phyloP scores from a whole-genome alignment of 176 grass and related monocot species.

The Tuctoria greenei region DNA sequence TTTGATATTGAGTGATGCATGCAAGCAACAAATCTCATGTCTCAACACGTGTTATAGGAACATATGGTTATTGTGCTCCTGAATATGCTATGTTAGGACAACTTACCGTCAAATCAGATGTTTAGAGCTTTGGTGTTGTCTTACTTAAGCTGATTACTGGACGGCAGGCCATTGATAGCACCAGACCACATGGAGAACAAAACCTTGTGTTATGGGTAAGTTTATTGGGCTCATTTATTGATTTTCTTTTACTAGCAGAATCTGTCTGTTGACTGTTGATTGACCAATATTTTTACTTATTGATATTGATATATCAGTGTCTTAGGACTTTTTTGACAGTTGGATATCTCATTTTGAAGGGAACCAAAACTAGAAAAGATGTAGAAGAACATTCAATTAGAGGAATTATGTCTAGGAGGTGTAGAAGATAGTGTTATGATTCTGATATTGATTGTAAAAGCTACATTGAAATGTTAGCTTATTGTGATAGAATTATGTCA shows the following conservation, averaged over 20 bases:
- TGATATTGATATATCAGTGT: background rate
- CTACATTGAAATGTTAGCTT: background rate
- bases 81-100: constrained; percentile 93
- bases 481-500: constrained; percentile 3
- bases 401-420: background rate
- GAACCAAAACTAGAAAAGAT: background rate
- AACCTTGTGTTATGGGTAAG: too few species aligned
- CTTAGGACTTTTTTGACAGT: constrained; percentile 17
- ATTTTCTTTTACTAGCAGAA: background rate
- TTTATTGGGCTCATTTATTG: too few species aligned
- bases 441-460: background rate
- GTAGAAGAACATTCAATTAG: constrained; percentile 2
- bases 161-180: too few species aligned
- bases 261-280: background rate
- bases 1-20: too few species aligned
- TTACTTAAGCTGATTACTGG: too few species aligned
- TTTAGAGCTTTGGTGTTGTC: too few species aligned
- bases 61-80: constrained; percentile 88
- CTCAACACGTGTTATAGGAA: constrained; percentile 96
- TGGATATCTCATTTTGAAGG: constrained; percentile 2
- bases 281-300: background rate
- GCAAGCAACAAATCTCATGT: constrained; percentile 98
- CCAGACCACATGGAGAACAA: too few species aligned
- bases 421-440: background rate
- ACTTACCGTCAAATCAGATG: too few species aligned